phyloP scores from a whole-genome alignment of 495 filamentous ascomycete species.

The Aspergillus sclerotiicarbonarius region DNA sequence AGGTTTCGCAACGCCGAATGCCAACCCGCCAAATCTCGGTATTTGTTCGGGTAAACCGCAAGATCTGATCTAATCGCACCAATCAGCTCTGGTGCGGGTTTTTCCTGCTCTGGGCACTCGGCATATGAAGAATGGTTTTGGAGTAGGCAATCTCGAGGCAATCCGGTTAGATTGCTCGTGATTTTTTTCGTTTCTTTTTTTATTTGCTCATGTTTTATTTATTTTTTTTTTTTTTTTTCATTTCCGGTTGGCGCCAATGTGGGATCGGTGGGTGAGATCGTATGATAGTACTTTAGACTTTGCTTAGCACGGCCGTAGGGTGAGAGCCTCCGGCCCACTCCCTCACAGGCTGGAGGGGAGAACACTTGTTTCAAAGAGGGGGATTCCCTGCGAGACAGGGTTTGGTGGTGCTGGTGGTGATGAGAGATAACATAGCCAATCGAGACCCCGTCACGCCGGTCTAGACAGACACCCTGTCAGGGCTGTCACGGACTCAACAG shows the following conservation, averaged over 20 bases:
- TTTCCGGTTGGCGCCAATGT: background rate
- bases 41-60: constrained; percentile 32
- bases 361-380: no score
- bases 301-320: background rate
- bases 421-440: no score
- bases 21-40: constrained; percentile 20
- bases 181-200: background rate
- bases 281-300: constrained; percentile 5
- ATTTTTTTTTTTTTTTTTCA: constrained; percentile 1
- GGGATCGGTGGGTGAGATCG: background rate
- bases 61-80: constrained; percentile 19
- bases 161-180: background rate
- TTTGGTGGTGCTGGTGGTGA: no score
- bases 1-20: background rate
- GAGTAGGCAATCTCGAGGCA: background rate
- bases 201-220: background rate
- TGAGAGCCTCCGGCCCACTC: background rate
- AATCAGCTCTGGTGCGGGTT: constrained; percentile 7
- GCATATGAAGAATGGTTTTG: background rate
- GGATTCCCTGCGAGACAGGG: no score
- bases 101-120: constrained; percentile 1
- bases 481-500: no score
- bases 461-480: no score
- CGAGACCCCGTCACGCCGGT: no score
- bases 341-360: no score